phyloP scores from a whole-genome alignment of 1,139 yeast genomes.

The Zygosaccharomyces pseudobailii region DNA sequence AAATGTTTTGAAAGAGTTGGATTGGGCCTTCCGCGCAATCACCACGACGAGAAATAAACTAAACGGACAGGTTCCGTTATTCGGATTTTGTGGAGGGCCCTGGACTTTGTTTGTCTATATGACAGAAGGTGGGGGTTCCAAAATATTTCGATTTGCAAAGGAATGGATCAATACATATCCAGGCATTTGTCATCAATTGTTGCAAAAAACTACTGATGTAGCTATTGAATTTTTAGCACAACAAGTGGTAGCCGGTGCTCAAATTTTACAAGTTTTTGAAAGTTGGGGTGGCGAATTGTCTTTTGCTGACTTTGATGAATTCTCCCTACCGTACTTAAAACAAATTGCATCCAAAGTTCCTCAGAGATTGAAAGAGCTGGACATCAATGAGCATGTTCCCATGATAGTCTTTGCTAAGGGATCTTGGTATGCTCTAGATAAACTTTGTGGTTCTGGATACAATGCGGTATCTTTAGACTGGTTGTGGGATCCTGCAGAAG shows the following conservation, averaged over 20 bases:
- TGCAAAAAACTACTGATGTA: conserved; percentile 79
- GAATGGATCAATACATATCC: conserved; percentile 87
- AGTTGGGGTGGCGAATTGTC: conserved; percentile 98
- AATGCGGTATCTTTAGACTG: conserved; percentile 88
- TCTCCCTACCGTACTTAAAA: conserved; percentile 80
- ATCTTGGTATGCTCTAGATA: conserved; percentile 95
- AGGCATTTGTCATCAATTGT: conserved; percentile 61
- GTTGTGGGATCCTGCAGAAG: conserved; percentile 82
- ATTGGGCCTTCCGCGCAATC: conserved; percentile 92
- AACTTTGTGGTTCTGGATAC: conserved; percentile 78
- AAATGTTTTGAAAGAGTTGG: conserved; percentile 72
- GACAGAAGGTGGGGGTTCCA: conserved; percentile 97
- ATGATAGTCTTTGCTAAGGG: conserved; percentile 91
- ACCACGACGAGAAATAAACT: conserved; percentile 79
- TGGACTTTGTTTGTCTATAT: conserved; percentile 95
- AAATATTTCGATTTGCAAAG: conserved; percentile 84
- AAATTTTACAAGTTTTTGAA: conserved; percentile 92
- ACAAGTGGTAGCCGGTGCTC: conserved; percentile 97
- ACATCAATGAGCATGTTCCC: conserved; percentile 69
- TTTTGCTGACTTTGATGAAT: conserved; percentile 80
- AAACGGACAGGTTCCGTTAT: conserved; percentile 84
- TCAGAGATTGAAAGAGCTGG: conserved; percentile 62
- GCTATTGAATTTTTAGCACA: conserved; percentile 90
- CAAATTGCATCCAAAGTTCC: conserved; percentile 74
- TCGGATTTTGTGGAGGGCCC: conserved; percentile 97